These are phyloP conservation scores for Hydrangea macrophylla DNA, from an alignment of 148 eudicot species.

Conservation along the genomic window DNA sequence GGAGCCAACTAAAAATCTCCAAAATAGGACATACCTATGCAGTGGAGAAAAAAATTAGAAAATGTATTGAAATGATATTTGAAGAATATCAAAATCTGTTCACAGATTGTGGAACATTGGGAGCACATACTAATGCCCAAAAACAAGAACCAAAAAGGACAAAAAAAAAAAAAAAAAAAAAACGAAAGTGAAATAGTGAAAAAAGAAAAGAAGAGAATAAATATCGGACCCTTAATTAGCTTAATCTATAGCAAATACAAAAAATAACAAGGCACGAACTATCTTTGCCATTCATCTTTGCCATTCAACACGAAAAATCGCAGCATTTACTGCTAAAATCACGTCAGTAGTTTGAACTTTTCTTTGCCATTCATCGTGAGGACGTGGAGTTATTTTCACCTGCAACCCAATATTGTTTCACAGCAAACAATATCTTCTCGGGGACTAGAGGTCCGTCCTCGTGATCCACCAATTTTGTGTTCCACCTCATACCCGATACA, in stretches of 20 bases:
- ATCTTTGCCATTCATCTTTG: not conserved
- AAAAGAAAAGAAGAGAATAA: not conserved
- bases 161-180: not conserved
- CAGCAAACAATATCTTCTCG: conserved; percentile 40
- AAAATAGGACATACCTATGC: no score
- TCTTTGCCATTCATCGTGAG: not conserved
- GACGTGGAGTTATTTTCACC: conserved; percentile 32
- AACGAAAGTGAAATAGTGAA: not conserved
- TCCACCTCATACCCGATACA: conserved; percentile 43
- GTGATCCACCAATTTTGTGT: conserved; percentile 40
- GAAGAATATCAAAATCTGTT: not conserved
- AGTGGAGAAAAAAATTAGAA: not conserved
- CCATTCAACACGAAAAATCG: not conserved
- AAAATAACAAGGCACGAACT: no score
- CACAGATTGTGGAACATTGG: not conserved
- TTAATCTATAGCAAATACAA: no score
- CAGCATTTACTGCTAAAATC: not conserved
- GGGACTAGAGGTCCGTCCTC: conserved; percentile 41
- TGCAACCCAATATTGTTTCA: conserved; percentile 41
- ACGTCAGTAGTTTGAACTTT: not conserved
- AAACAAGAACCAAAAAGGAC: not conserved
- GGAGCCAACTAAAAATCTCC: no score
- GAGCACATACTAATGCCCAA: not conserved
- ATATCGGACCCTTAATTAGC: not conserved
- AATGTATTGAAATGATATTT: no score